Percentiles rank a stretch among this genome's conserved stretches.
phyloP scores from a whole-genome alignment of 306 rosid species.

The Calophaca sinica region DNA sequence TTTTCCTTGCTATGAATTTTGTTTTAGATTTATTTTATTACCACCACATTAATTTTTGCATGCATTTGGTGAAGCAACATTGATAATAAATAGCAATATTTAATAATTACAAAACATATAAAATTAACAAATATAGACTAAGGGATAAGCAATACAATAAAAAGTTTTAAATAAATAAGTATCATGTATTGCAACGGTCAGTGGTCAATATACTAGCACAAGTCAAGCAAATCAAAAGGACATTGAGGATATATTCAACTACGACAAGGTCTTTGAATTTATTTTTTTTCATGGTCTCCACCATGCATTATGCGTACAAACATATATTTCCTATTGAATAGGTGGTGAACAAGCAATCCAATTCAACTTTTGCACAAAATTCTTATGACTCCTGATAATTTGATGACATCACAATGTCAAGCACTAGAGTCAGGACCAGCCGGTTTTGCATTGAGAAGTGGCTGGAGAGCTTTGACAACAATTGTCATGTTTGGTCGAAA shows the following conservation, averaged over 20 bases:
- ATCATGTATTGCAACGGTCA: neutral
- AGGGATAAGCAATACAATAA: no score
- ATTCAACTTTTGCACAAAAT: slow-evolving; percentile 45
- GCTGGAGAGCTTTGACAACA: slow-evolving; percentile 96
- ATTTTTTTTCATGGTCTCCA: neutral
- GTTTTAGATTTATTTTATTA: no score
- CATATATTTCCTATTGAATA: slow-evolving; percentile 28
- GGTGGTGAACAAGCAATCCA: slow-evolving; percentile 36
- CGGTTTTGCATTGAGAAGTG: slow-evolving; percentile 89
- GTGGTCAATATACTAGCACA: neutral
- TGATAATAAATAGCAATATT: no score
- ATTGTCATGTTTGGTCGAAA: slow-evolving; percentile 98
- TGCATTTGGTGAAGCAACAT: no score
- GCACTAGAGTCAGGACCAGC: slow-evolving; percentile 70
- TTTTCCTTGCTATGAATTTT: no score
- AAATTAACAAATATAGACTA: no score
- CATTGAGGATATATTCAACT: slow-evolving; percentile 10
- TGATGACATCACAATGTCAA: slow-evolving; percentile 42
- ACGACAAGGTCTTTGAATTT: neutral
- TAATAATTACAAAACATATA: no score
- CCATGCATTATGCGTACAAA: slow-evolving; percentile 27
- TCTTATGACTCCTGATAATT: slow-evolving; percentile 1
- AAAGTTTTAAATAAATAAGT: neutral
- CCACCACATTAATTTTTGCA: no score
- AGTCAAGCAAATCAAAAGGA: neutral